Conservation (phyloP, 1,284 basidiomycete genomes). For the Cystobasidium pallidum region DNA sequence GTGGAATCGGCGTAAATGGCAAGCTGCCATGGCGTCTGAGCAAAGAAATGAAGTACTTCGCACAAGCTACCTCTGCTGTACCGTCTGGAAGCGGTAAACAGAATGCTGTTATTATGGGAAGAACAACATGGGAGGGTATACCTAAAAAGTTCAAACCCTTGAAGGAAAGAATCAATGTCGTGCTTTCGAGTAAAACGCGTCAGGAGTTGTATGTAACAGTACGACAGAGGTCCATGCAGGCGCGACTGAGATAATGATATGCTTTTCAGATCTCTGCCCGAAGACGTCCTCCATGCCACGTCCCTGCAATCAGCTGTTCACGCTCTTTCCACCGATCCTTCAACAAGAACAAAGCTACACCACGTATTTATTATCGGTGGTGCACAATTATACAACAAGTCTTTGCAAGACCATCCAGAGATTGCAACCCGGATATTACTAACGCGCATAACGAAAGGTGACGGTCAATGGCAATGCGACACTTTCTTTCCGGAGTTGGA, state of each 20-base stretch:
- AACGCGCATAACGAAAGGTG: conserved; percentile 76
- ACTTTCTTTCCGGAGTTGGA: conserved; percentile 75
- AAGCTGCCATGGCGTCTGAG: conserved; percentile 85
- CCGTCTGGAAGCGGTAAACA: conserved; percentile 55
- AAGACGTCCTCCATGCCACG: conserved; percentile 27
- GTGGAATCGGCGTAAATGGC: conserved; percentile 81
- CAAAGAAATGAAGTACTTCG: conserved; percentile 92
- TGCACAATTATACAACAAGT: conserved; percentile 76
- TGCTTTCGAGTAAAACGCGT: conserved; percentile 70
- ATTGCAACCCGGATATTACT: conserved; percentile 73
- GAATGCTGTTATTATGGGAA: conserved; percentile 93
- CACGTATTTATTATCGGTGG: conserved; percentile 84
- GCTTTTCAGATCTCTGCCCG: conserved; percentile 21
- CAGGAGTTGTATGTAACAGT: conserved; percentile 67
- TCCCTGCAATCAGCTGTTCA: conserved; percentile 30
- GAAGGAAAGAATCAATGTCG: conserved; percentile 73
- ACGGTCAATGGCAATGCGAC: conserved; percentile 72
- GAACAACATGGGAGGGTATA: conserved; percentile 98
- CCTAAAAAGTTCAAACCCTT: conserved; percentile 86
- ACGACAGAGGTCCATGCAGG: too few relatives aligned
- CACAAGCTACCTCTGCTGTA: conserved; percentile 70
- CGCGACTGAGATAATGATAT: too few relatives aligned
- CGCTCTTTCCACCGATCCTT: neutral
- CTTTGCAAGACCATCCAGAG: conserved; percentile 58
- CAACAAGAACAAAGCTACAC: conserved; percentile 12